Evolutionary conservation across 495 filamentous ascomycete species (phyloP).

Genomic region (Penicillium herquei): DNA sequence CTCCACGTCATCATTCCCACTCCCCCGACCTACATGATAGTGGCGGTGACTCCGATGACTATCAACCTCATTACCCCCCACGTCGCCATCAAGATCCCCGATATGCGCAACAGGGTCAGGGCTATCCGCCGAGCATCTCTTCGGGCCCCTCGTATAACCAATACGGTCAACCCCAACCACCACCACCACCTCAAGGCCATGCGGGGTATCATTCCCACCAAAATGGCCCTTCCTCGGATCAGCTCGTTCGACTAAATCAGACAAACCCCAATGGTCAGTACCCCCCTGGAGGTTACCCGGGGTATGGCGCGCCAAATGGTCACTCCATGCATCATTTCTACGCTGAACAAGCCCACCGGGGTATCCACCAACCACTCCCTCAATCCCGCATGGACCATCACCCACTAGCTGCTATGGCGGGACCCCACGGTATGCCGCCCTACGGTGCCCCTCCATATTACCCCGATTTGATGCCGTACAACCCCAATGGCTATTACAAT

Average conservation of each 20-base stretch:
- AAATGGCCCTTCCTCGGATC: conserved; percentile 36
- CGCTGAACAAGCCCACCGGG: conserved; percentile 27
- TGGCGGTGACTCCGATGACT: conserved; percentile 49
- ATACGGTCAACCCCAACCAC: conserved; percentile 8
- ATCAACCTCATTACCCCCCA: conserved; percentile 28
- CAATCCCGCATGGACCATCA: conserved; percentile 33
- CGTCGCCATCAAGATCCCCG: conserved; percentile 36
- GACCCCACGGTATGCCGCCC: conserved; percentile 22
- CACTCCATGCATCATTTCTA: conserved; percentile 36
- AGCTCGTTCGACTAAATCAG: conserved; percentile 40
- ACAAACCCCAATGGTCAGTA: conserved; percentile 37
- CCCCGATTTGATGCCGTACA: conserved; percentile 54
- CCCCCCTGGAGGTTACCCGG: conserved; percentile 27
- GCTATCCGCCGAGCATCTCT: conserved; percentile 49
- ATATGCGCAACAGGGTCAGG: conserved; percentile 13
- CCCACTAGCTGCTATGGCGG: conserved; percentile 6
- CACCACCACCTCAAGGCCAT: conserved; percentile 17
- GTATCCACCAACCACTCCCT: conserved; percentile 24
- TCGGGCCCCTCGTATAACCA: conserved; percentile 38
- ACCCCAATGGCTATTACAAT: conserved; percentile 41
- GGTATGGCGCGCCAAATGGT: conserved; percentile 35
- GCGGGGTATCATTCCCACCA: conserved; percentile 30
- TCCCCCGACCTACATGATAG: too few species aligned
- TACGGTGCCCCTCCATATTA: conserved; percentile 31
- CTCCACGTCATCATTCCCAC: conserved; percentile 21